Base-by-base conservation (phyloP, 1,284 basidiomycete genomes). In the Bjerkandera adusta region DNA sequence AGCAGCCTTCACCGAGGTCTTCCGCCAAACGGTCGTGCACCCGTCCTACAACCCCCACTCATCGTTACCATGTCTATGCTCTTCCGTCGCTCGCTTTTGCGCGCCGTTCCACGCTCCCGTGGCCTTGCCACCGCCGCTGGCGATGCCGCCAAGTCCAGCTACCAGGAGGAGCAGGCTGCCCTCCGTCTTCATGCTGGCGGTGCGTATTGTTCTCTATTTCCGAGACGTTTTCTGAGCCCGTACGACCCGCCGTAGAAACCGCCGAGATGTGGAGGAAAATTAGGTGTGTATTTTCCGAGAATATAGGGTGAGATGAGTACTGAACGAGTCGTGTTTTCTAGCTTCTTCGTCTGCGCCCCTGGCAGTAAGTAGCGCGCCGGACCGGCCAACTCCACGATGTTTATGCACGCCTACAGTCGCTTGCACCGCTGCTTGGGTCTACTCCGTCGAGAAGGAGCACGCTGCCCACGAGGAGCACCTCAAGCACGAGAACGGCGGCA, bases 221-320 rank as follows among this genome's bases (percentile, higher is more conserved):
- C 26, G 25, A 8, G 21, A 35, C 40, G 42, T 39, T 44, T 29
- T 42, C 39, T 53, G 36, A 49, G 37, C 30, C 44, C 30, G 50
- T 13, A 35, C 43, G 27, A 13, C 22, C 22, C 49, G 26, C 37
- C 34, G 26, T 60, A 91, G 88, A 82, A 54, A 85, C 88, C 27
- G 73, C 84, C 35, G 75, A 86, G 42, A 77, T 92, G 53, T 92
- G 89, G 89, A 81, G 89, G 60, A 90, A 84, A 72, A 87, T 92
- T 63, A 89, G 88, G 88, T 89, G 54, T 38, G 70, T 57, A 35
- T 33, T 36, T 3, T 12, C 18, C 30, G 13, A 39, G 7, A 26
- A n/a, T 18, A n/a, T n/a, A n/a, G n/a, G n/a, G n/a, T 29, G 30
- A 37, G 37, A 7, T 39, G 16, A 34, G 5, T 18, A 13, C 24